phyloP scores from a whole-genome alignment of 805 yeast species.

The Wickerhamiella kurtzmanii region DNA sequence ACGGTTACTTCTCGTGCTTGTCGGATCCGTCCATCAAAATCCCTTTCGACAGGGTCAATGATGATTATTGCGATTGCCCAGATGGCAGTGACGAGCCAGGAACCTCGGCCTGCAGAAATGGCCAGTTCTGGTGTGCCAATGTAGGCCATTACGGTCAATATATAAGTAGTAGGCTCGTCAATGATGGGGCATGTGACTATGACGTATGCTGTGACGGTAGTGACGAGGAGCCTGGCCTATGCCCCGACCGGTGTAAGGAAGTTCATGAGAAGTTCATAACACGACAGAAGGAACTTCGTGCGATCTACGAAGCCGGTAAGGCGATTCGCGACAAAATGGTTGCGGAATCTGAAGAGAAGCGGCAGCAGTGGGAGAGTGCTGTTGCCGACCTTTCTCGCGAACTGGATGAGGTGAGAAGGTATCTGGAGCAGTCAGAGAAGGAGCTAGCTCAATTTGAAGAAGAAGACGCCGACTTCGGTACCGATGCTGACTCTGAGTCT shows the following conservation, averaged over 20 bases:
- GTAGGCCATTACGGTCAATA: constrained; percentile 50
- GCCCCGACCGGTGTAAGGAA: constrained; percentile 44
- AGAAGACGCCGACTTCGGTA: constrained; percentile 4
- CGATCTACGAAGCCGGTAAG: constrained; percentile 26
- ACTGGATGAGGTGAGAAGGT: constrained; percentile 15
- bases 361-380: constrained; percentile 3
- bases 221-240: constrained; percentile 50
- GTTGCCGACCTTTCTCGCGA: constrained; percentile 1
- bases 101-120: constrained; percentile 59
- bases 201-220: constrained; percentile 87
- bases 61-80: constrained; percentile 90
- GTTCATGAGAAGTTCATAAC: constrained; percentile 32
- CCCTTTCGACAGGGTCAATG: constrained; percentile 55
- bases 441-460: constrained; percentile 22
- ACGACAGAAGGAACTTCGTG: constrained; percentile 14
- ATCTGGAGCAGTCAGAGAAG: constrained; percentile 20
- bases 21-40: constrained; percentile 50
- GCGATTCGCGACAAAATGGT: constrained; percentile 25
- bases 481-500: constrained; percentile 9
- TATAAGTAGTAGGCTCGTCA: constrained; percentile 54
- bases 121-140: constrained; percentile 64
- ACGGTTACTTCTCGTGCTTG: constrained; percentile 58
- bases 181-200: constrained; percentile 89
- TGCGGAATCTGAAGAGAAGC: constrained; percentile 17
- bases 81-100: constrained; percentile 98